These are phyloP conservation scores for Backusella liffmaniae DNA, from an alignment of 192 early-diverging fungal species.

Conservation along the genomic window DNA sequence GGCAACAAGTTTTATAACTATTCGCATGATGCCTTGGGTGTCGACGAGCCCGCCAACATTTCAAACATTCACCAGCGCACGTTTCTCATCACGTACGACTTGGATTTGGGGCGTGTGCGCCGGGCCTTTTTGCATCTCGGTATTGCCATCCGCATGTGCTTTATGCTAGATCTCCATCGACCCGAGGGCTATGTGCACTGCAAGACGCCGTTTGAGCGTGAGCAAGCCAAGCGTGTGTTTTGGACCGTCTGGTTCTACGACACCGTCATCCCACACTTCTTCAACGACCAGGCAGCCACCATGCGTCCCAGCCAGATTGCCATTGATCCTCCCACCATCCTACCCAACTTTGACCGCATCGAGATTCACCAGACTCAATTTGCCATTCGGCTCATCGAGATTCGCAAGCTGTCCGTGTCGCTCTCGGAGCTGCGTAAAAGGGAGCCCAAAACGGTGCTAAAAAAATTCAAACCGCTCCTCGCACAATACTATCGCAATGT, in stretches of 20 bases:
- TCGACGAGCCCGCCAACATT: conserved; percentile 16
- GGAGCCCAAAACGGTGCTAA: neutral
- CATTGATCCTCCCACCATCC: conserved; percentile 17
- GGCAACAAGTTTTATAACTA: conserved; percentile 16
- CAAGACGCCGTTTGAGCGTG: conserved; percentile 9
- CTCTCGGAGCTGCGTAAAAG: neutral
- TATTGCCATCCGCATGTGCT: conserved; percentile 27
- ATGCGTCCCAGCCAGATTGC: conserved; percentile 18
- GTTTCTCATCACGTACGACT: conserved; percentile 21
- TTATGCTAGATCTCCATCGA: conserved; percentile 26
- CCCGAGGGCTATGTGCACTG: conserved; percentile 21
- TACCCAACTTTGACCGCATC: conserved; percentile 5
- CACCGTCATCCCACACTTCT: conserved; percentile 23
- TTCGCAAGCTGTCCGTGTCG: neutral
- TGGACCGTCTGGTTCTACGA: conserved; percentile 34
- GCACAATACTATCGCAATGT: neutral
- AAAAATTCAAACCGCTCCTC: neutral
- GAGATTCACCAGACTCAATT: conserved; percentile 18
- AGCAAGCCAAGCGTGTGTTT: conserved; percentile 29
- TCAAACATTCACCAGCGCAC: conserved; percentile 26
- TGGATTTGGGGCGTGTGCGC: conserved; percentile 22
- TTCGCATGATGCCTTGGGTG: neutral
- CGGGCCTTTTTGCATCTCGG: conserved; percentile 25
- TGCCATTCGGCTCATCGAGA: conserved; percentile 16
- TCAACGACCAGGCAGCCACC: conserved; percentile 7